Evolutionary conservation across 345 rosid genomes (phyloP), one percentile per base, ranked within the genome.

Genomic region (Eucalyptus decipiens): DNA sequence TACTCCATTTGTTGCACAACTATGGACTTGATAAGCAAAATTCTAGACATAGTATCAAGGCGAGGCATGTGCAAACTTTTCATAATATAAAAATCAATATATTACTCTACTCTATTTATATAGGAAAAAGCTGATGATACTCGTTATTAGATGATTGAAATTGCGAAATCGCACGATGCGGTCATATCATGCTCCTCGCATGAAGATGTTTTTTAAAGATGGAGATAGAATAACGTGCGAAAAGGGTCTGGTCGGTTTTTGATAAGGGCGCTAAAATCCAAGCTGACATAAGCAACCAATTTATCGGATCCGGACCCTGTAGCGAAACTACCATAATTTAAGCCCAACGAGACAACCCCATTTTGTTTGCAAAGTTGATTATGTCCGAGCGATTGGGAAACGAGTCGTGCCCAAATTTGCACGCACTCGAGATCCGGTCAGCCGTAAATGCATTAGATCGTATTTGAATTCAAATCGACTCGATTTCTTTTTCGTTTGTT

Each of bases 401-500:
- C 28, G 24, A 19, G 5, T 6, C 5, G 45, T 18, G 6, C 81
- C 5, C 4, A 69, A 69, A 69, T 34, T 34, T 9, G 24, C 13
- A 34, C 1, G 1, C 7, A 2, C 43, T 34, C 43, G 19, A 67
- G 19, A 24, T 34, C 23, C 3, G 3, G 0, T 32, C 23, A 8
- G 9, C 5, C 21, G 23, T 32, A 32, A 17, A 67, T 32, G 40
- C 40, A 67, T 32, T 9, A 16, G 37, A 69, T 69, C 11, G 13
- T 5, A 69, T 34, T 32, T 34, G 43, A 69, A 34, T 14, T 69
- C 81, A 5, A 34, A 34, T 72, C 26, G 2, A 32, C 24, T 32
- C 8, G 4, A 14, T 7, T 34, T 34, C 6, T 18, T 72, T 34
- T 34, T 9, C 1, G 0, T 15, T 32, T 14, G 0, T 8, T 4